These are phyloP conservation scores for Aspergillus transmontanensis DNA, from an alignment of 2,329 filamentous ascomycete species.

Conservation along the genomic window DNA sequence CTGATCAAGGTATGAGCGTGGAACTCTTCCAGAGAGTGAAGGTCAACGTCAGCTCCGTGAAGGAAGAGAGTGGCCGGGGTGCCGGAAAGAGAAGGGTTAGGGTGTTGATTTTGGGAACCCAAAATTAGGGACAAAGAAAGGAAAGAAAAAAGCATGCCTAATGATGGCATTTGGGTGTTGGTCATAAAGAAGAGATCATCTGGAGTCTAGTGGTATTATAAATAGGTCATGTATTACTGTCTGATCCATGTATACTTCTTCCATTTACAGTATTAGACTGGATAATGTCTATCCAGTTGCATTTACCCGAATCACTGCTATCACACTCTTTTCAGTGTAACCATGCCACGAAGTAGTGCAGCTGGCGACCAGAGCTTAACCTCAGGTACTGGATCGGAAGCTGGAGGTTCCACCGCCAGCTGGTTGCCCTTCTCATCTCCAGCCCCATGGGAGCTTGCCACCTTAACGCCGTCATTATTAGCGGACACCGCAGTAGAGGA, in stretches of 20 bases:
- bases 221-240: conserved; percentile 1
- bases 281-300: background rate
- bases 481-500: conserved; percentile 2
- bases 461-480: background rate
- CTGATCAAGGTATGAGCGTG: conserved; percentile 53
- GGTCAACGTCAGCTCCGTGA: conserved; percentile 87
- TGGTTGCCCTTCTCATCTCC: conserved; percentile 16
- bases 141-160: background rate
- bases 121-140: conserved; percentile 15
- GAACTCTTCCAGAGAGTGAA: conserved; percentile 91
- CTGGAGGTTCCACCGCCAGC: conserved; percentile 10
- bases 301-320: background rate
- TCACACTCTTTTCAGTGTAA: conserved; percentile 30
- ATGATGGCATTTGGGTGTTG: conserved; percentile 11
- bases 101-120: conserved; percentile 42
- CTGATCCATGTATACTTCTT: conserved; percentile 3
- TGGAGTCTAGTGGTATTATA: conserved; percentile 4
- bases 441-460: background rate
- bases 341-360: conserved; percentile 33
- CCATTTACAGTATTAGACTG: background rate
- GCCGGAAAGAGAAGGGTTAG: conserved; percentile 83
- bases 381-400: background rate
- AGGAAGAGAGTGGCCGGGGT: conserved; percentile 70
- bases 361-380: conserved; percentile 31
- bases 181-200: background rate